phyloP scores from a whole-genome alignment of 202 grass and related monocot genomes.

The Cymbopogon flexuosus region DNA sequence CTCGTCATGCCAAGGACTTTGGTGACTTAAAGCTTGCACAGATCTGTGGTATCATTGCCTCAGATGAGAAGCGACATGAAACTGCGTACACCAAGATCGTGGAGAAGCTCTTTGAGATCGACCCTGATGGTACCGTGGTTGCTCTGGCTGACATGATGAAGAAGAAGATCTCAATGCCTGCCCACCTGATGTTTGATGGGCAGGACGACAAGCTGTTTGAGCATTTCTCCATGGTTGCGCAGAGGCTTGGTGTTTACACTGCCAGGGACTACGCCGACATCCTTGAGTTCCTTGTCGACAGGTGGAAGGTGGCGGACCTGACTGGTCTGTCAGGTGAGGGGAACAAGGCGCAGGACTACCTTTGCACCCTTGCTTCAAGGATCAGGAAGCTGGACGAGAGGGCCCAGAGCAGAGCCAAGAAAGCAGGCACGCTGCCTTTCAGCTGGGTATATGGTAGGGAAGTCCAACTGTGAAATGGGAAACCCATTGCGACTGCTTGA shows the following conservation, averaged over 20 bases:
- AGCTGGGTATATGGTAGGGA: conserved; percentile 85
- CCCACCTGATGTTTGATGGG: conserved; percentile 92
- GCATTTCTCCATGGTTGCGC: conserved; percentile 77
- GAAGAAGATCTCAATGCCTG: conserved; percentile 97
- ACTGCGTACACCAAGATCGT: conserved; percentile 92
- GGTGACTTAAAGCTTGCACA: conserved; percentile 92
- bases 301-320: conserved; percentile 74
- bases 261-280: conserved; percentile 92
- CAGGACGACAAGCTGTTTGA: conserved; percentile 81
- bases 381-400: conserved; percentile 80
- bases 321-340: conserved; percentile 66
- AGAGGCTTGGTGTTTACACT: conserved; percentile 84
- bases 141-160: conserved; percentile 93
- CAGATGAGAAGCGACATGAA: conserved; percentile 92
- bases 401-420: conserved; percentile 65
- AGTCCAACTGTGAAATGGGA: conserved; percentile 59
- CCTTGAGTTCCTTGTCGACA: conserved; percentile 82
- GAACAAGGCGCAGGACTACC: conserved; percentile 76
- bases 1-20: conserved; percentile 74
- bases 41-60: conserved; percentile 85
- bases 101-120: conserved; percentile 92
- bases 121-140: conserved; percentile 71
- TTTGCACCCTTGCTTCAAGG: conserved; percentile 76
- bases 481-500: not conserved
- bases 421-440: conserved; percentile 51